Percentiles rank a stretch among this genome's conserved stretches.
Conservation (phyloP, 2,329 filamentous ascomycete genomes). For the Ilyonectria mors-panacis region DNA sequence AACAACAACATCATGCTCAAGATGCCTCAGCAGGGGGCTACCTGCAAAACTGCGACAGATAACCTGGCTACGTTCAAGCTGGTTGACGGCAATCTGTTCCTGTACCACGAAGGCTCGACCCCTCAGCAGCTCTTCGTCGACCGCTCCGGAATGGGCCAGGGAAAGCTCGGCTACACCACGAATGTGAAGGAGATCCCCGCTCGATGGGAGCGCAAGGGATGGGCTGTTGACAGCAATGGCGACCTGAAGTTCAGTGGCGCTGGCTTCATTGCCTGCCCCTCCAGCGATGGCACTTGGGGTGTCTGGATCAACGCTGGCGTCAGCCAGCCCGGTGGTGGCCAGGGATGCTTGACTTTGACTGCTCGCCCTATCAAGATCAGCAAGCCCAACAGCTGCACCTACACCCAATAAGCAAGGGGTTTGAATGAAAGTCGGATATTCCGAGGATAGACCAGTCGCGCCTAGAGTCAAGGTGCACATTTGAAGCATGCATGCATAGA, state of each 20-base stretch:
- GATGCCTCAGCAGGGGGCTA: slow-evolving; percentile 61
- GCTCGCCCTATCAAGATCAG: slow-evolving; percentile 48
- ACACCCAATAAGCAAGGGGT: slow-evolving; percentile 45
- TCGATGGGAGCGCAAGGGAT: slow-evolving; percentile 62
- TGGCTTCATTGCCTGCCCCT: slow-evolving; percentile 68
- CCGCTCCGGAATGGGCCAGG: slow-evolving; percentile 72
- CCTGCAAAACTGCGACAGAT: slow-evolving; percentile 60
- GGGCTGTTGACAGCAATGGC: slow-evolving; percentile 58
- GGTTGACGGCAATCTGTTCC: slow-evolving; percentile 60
- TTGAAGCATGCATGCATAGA: no score
- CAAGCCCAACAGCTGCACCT: slow-evolving; percentile 56
- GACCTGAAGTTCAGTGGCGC: slow-evolving; percentile 62
- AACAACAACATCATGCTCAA: slow-evolving; percentile 60
- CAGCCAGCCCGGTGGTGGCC: slow-evolving; percentile 53
- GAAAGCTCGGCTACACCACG: slow-evolving; percentile 67
- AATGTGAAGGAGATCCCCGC: slow-evolving; percentile 49
- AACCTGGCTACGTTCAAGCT: slow-evolving; percentile 67
- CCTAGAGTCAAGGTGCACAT: no score
- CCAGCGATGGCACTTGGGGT: slow-evolving; percentile 57
- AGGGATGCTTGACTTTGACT: slow-evolving; percentile 55
- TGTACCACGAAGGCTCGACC: slow-evolving; percentile 58
- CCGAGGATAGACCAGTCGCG: background rate
- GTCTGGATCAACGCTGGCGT: slow-evolving; percentile 55
- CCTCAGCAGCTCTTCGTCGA: slow-evolving; percentile 68
- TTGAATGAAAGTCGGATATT: background rate